Evolutionary conservation across 805 yeast genomes (phyloP).

Genomic region (Wickerhamomyces chambardii): DNA sequence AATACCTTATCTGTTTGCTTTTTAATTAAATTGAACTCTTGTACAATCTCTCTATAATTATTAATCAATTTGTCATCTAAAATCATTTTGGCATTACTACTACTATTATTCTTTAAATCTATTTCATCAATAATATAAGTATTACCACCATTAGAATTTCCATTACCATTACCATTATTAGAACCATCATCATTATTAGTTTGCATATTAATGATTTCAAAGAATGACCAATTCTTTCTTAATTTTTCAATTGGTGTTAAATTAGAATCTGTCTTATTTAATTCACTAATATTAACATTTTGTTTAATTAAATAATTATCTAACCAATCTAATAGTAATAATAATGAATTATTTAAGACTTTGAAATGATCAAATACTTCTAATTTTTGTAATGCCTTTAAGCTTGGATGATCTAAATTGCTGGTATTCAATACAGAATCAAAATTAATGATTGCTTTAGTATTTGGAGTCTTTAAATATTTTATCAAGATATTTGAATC

Average conservation of each 20-base stretch:
- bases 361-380: conserved; percentile 24
- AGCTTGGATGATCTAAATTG: conserved; percentile 7
- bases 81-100: conserved; percentile 7
- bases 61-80: conserved; percentile 10
- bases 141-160: too few species aligned
- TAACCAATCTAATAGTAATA: conserved; percentile 20
- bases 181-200: conserved; percentile 4
- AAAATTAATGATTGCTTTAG: conserved; percentile 1
- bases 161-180: too few species aligned
- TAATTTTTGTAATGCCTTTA: conserved; percentile 4
- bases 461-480: conserved; percentile 1
- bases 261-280: conserved; percentile 17
- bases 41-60: conserved; percentile 6
- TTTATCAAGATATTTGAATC: conserved; percentile 14
- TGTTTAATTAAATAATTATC: conserved; percentile 6
- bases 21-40: conserved; percentile 3
- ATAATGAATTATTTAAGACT: conserved; percentile 27
- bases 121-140: conserved; percentile 1
- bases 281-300: conserved; percentile 5
- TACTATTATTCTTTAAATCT: conserved; percentile 4
- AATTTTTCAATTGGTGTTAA: conserved; percentile 21
- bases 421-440: conserved; percentile 1
- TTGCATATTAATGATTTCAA: conserved; percentile 21
- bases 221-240: conserved; percentile 29
- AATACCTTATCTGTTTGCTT: conserved; percentile 1